Percentiles rank a stretch among this genome's conserved stretches.
Evolutionary conservation across 441 rosid species (phyloP).

Genomic region (Brassica hybrid): DNA sequence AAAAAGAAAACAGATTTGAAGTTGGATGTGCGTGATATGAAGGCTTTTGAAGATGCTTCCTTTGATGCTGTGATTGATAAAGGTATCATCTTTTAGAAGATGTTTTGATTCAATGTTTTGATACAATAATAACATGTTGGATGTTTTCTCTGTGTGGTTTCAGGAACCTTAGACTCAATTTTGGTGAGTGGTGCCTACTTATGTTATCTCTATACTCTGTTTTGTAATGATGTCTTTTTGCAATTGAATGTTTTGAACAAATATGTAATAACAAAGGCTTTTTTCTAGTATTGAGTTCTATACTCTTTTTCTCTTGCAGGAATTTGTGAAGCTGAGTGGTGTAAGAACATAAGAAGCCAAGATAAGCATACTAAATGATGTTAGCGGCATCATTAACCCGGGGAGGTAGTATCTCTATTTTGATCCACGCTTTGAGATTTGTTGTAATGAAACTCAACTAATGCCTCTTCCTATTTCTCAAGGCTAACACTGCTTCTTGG

Average conservation of each 20-base stretch:
- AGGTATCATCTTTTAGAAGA: constrained; percentile 46
- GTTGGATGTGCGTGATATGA: constrained; percentile 86
- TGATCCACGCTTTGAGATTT: neutral
- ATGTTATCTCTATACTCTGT: too few relatives aligned
- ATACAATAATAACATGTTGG: constrained; percentile 24
- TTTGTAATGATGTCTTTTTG: too few relatives aligned
- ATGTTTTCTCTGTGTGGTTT: constrained; percentile 28
- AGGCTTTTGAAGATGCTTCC: constrained; percentile 58
- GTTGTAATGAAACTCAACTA: constrained; percentile 5
- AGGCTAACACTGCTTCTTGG: constrained; percentile 59
- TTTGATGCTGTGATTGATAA: constrained; percentile 81
- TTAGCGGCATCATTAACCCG: constrained; percentile 54
- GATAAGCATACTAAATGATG: constrained; percentile 49
- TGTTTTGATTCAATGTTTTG: constrained; percentile 12
- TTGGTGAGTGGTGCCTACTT: constrained; percentile 55
- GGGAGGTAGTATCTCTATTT: constrained; percentile 46
- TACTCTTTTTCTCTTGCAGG: constrained; percentile 31
- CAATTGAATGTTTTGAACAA: too few relatives aligned
- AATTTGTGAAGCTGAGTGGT: constrained; percentile 42
- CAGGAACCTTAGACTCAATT: constrained; percentile 91
- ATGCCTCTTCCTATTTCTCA: constrained; percentile 11
- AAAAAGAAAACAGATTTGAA: constrained; percentile 51
- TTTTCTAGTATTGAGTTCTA: neutral
- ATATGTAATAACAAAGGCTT: too few relatives aligned
- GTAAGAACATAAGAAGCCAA: constrained; percentile 41